Percentiles rank a stretch among this genome's conserved stretches.
phyloP scores from a whole-genome alignment of 306 rosid genomes.

The Astragalus membranaceus region DNA sequence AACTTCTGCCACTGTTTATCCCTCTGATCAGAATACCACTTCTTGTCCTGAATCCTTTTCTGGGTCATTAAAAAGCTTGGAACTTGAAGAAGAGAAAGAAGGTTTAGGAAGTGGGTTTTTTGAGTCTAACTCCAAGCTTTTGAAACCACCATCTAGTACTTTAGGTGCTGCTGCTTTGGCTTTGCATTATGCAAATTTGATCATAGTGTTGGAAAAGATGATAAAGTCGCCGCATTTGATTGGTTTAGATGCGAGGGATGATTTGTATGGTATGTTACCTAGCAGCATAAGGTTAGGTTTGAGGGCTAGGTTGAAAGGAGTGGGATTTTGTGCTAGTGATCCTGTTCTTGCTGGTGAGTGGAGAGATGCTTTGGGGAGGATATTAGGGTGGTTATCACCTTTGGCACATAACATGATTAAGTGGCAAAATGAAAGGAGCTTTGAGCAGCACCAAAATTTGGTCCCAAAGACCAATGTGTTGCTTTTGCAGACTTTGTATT shows the following conservation, averaged over 20 bases:
- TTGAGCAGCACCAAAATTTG: constrained; percentile 70
- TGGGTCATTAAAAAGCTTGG: constrained; percentile 36
- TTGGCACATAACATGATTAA: constrained; percentile 93
- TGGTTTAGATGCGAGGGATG: constrained; percentile 83
- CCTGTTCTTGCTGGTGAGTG: constrained; percentile 68
- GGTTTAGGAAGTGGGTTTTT: constrained; percentile 40
- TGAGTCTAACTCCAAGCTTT: constrained; percentile 50
- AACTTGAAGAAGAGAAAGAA: constrained; percentile 7
- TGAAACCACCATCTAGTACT: constrained; percentile 53
- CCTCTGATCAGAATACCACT: constrained; percentile 50
- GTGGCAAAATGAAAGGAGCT: constrained; percentile 96
- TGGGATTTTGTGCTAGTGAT: constrained; percentile 77
- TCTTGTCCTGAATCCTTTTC: constrained; percentile 27
- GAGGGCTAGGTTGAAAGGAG: constrained; percentile 62
- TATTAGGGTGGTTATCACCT: constrained; percentile 86
- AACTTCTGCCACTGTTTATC: constrained; percentile 69
- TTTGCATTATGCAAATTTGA: constrained; percentile 71
- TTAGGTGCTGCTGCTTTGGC: constrained; percentile 70
- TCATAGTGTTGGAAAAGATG: constrained; percentile 94
- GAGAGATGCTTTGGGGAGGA: constrained; percentile 80
- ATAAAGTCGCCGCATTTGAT: constrained; percentile 81
- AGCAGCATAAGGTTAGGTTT: constrained; percentile 47
- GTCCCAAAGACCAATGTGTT: constrained; percentile 72
- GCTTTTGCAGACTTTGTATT: constrained; percentile 80
- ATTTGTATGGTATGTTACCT: constrained; percentile 75